These are phyloP conservation scores for Spongiforma sp. DNA, from an alignment of 1,284 basidiomycete genomes.

Conservation along the genomic window DNA sequence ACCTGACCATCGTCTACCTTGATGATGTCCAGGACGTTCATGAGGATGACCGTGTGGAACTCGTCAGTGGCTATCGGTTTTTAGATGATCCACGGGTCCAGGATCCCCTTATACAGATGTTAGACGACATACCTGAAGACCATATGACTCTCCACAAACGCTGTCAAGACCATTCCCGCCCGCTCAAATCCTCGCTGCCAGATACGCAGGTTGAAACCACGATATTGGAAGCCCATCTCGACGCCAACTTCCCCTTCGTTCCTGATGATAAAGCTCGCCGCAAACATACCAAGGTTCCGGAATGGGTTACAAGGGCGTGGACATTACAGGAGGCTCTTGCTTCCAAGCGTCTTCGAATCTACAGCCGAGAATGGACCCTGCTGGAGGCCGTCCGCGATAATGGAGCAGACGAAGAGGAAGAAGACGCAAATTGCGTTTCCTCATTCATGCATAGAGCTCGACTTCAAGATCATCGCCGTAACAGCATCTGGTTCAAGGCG, in stretches of 20 bases:
- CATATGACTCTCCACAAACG: constrained; percentile 18
- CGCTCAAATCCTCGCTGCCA: constrained; percentile 16
- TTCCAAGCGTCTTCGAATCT: constrained; percentile 32
- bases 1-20: constrained; percentile 33
- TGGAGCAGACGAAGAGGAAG: constrained; percentile 22
- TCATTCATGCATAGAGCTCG: constrained; percentile 28
- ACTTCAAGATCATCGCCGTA: constrained; percentile 25
- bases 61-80: constrained; percentile 11
- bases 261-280: background rate
- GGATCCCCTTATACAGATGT: constrained; percentile 7
- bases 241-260: constrained; percentile 6
- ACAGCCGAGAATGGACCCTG: constrained; percentile 29
- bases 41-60: constrained; percentile 14
- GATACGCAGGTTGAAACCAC: constrained; percentile 28
- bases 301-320: constrained; percentile 33
- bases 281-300: constrained; percentile 11
- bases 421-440: constrained; percentile 12
- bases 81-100: constrained; percentile 27
- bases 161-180: background rate
- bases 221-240: constrained; percentile 16
- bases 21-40: constrained; percentile 24
- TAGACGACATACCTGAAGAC: constrained; percentile 4
- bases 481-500: constrained; percentile 14
- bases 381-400: constrained; percentile 28
- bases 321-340: constrained; percentile 35